Conservation (phyloP, 2,329 filamentous ascomycete species). For the Fusarium papillatum region DNA sequence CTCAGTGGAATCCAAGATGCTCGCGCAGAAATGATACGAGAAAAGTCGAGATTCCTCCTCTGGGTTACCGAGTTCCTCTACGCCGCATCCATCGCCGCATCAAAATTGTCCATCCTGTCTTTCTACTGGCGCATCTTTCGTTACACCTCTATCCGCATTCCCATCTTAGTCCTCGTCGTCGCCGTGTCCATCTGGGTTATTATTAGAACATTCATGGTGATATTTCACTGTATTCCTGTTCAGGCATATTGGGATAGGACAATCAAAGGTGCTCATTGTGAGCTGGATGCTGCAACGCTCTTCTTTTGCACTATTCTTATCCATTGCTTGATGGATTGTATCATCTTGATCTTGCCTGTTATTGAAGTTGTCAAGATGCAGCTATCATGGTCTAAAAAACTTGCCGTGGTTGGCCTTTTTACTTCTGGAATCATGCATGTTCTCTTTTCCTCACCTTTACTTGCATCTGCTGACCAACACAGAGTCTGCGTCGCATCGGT, state of each 20-base stretch:
- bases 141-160: constrained; percentile 41
- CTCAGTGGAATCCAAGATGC: neutral
- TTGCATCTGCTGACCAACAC: neutral
- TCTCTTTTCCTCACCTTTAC: too few relatives aligned
- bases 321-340: constrained; percentile 48
- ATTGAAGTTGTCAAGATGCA: constrained; percentile 45
- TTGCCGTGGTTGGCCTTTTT: constrained; percentile 43
- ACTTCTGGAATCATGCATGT: constrained; percentile 39
- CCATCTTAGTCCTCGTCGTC: constrained; percentile 40
- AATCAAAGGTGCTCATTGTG: constrained; percentile 43
- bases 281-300: constrained; percentile 46
- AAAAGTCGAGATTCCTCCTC: constrained; percentile 27
- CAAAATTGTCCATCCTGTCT: constrained; percentile 45
- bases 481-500: constrained; percentile 45
- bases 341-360: constrained; percentile 45
- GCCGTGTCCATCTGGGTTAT: constrained; percentile 42
- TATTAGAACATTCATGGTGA: constrained; percentile 47
- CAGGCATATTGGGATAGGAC: constrained; percentile 48
- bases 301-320: constrained; percentile 49
- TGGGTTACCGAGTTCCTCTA: constrained; percentile 39
- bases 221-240: constrained; percentile 51
- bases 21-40: neutral
- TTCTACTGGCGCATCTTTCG: constrained; percentile 49
- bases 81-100: constrained; percentile 42
- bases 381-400: constrained; percentile 37